Conservation (phyloP, 805 yeast species). For the Danielia oregonensis region DNA sequence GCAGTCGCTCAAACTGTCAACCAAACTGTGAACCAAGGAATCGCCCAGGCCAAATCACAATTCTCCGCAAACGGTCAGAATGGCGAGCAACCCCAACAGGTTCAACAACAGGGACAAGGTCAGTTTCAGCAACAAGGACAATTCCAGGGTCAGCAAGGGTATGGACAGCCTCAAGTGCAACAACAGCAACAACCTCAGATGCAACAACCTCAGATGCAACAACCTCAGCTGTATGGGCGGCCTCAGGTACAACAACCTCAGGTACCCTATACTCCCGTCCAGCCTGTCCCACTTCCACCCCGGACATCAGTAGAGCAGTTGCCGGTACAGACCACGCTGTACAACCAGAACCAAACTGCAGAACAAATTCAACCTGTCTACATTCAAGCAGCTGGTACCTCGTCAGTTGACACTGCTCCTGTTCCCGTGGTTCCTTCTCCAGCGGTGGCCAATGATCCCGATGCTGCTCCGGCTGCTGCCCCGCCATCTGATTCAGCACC, state of each 20-base stretch:
- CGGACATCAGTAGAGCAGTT: too few relatives aligned
- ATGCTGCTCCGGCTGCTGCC: background rate
- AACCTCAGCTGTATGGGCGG: background rate
- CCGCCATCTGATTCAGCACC: background rate
- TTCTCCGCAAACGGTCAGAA: conserved; percentile 3
- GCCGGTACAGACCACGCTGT: conserved; percentile 1
- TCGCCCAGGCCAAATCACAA: conserved; percentile 1
- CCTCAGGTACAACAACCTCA: background rate
- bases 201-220: background rate
- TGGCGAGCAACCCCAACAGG: conserved; percentile 4
- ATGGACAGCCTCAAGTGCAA: too few relatives aligned
- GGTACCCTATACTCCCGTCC: too few relatives aligned
- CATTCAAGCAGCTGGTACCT: background rate
- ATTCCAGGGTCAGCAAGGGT: conserved; percentile 2
- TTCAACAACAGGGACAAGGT: conserved; percentile 2
- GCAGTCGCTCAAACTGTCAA: conserved; percentile 6
- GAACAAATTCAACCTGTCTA: background rate
- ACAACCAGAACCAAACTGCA: conserved; percentile 1
- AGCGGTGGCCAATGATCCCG: background rate
- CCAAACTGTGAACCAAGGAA: conserved; percentile 6
- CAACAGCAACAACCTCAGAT: conserved; percentile 2
- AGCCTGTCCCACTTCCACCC: too few relatives aligned
- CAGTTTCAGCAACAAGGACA: conserved; percentile 3
- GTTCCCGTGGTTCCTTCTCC: background rate
- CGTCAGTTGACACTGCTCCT: background rate